Base-by-base conservation (phyloP, 305 asterid species). In the Ilex paraguariensis region DNA sequence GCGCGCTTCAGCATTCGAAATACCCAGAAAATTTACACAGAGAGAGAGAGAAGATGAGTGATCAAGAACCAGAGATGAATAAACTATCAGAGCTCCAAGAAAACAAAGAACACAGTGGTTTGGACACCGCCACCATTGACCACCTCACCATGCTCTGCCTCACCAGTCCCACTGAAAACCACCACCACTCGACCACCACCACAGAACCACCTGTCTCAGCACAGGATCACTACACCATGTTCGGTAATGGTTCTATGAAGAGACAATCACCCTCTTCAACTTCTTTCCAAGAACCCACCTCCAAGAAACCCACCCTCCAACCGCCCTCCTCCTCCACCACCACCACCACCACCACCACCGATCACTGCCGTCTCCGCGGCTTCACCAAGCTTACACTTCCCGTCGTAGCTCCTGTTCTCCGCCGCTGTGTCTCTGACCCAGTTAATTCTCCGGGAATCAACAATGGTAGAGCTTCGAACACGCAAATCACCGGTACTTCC, bases 401-500 rank as follows among this genome's bases (percentile, higher is more conserved):
- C 71, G 15, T 39, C 68, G 28, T 21, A 21, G 28, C 61, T 75
- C 64, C 42, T 36, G 9, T 36, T 64, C 67, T 82, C 59, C 71
- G 66, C 71, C 82, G 82, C 67, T 71, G 80, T 5, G 11, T 59
- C 56, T 78, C 83, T 1, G 77, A 65, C 62, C 83, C 83, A 13
- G 28, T 21, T 21, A 21, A 21, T 21, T 21, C 28, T 2, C 28
- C 28, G 28, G 28, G 28, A 21, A 21, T 2, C 28, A 21, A 21
- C 28, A 21, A 21, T 21, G 28, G 28, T 21, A 21, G 28, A 21
- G 28, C 28, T 21, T 2, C 28, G 28, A 21, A 21, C 28, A 21
- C 28, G 2, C 28, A 21, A 21, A 21, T 21, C 28, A 1, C 28
- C 28, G 28, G 28, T 21, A 1, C 28, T 21, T 21, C 28, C 28